Conservation (phyloP, 2,329 filamentous ascomycete species). For the Achaetomium macrosporum region DNA sequence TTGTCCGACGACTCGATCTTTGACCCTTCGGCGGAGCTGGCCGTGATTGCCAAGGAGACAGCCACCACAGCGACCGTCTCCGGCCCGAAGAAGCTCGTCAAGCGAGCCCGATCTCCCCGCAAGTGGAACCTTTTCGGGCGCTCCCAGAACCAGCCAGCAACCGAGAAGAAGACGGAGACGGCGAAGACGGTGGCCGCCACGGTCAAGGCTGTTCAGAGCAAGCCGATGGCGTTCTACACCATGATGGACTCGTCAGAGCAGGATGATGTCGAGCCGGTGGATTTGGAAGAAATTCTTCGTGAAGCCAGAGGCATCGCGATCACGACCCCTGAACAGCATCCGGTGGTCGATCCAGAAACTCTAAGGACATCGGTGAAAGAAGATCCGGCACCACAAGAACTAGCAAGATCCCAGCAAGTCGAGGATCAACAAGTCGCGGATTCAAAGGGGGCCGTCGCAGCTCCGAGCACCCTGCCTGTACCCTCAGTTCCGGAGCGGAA, state of each 20-base stretch:
- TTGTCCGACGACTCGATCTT: slow-evolving; percentile 51
- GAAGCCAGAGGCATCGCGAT: slow-evolving; percentile 39
- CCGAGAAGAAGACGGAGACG: slow-evolving; percentile 35
- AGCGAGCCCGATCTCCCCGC: slow-evolving; percentile 49
- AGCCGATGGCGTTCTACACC: slow-evolving; percentile 54
- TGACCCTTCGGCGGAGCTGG: slow-evolving; percentile 35
- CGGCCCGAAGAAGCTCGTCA: slow-evolving; percentile 49
- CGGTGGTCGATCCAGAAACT: slow-evolving; percentile 3
- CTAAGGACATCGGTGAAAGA: slow-evolving; percentile 15
- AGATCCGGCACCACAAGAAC: not conserved
- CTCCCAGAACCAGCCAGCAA: slow-evolving; percentile 40
- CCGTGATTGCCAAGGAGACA: slow-evolving; percentile 28
- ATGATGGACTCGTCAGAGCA: slow-evolving; percentile 56
- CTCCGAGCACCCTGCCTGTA: slow-evolving; percentile 2
- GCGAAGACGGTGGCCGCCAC: slow-evolving; percentile 40
- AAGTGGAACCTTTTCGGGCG: slow-evolving; percentile 61
- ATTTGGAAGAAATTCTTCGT: slow-evolving; percentile 45
- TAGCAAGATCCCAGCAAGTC: not conserved
- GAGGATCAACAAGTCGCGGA: not conserved
- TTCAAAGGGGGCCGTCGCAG: slow-evolving; percentile 3
- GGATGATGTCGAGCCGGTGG: slow-evolving; percentile 35
- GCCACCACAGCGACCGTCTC: slow-evolving; percentile 20
- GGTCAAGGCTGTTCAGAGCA: slow-evolving; percentile 44
- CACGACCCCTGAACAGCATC: slow-evolving; percentile 12
- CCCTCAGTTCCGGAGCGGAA: not conserved